Base-by-base conservation (phyloP, 371 early-diverging fungal species). In the Umbelopsis sp. region DNA sequence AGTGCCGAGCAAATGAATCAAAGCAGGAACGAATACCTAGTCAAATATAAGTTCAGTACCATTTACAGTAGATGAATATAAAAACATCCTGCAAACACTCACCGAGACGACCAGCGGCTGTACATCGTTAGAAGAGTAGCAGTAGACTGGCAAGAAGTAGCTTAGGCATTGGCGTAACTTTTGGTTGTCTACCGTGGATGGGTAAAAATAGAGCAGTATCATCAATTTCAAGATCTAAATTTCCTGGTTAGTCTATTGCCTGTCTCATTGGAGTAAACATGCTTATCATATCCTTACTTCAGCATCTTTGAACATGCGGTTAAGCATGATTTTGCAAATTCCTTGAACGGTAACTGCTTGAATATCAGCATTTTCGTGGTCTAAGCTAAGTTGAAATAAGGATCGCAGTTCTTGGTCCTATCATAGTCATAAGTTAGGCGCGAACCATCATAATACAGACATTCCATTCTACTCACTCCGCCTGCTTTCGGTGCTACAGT, bases 101-200 rank as follows among this genome's bases (percentile, higher is more conserved):
- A 80, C 81, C 69, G 74, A 65, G 25, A 73, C 72, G 70, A 93
- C 66, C 24, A 81, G 51, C 10, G 68, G 71, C 74, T 95, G 94
- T 74, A 92, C 91, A 2, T 86, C 87, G 44, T 76, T 72, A 1
- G 89, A 80, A 22, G 93, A 91, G 68, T 90, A 89, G 70, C 92
- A 87, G 65, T 86, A 94, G 8, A 90, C 94, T 5, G 93, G 94
- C 72, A 96, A 88, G 70, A 96, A 96, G 74, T 95, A 95, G 29
- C 86, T 86, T 22, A 96, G 78, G 66, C 94, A 94, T 74, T 95
- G 96, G 3, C 92, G 84, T 51, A 93, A 77, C 35, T 86, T 87
- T 63, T 85, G 75, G 70, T 92, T 93, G 25, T 70, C 71, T 16
- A 74, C 74, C 8, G 91, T 89, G 1, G 76, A 71, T 6, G 93